Percentiles rank a stretch among this genome's conserved stretches.
These are phyloP conservation scores for Pelargonium nanum DNA, from an alignment of 345 rosid species.

Conservation along the genomic window DNA sequence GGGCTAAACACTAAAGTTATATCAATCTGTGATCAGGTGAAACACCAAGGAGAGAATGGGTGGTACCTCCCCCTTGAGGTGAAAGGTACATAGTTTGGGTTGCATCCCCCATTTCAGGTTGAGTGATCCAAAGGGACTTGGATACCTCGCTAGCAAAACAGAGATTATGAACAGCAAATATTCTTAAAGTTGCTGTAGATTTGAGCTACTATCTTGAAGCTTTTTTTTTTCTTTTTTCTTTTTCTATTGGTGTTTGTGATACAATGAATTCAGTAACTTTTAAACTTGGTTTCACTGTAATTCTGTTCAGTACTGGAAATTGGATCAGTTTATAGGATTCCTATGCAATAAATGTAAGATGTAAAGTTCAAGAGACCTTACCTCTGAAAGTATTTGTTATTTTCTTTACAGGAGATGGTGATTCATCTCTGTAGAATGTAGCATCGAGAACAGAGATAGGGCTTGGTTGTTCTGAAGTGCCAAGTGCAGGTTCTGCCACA, in stretches of 20 bases:
- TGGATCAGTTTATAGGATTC: background rate
- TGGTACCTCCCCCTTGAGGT: background rate
- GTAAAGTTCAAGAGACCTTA: slow-evolving; percentile 18
- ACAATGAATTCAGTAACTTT: background rate
- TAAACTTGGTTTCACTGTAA: background rate
- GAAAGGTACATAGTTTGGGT: background rate
- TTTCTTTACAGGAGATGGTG: slow-evolving; percentile 78
- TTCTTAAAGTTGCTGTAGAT: background rate
- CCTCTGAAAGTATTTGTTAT: slow-evolving; percentile 57
- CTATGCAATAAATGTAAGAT: background rate
- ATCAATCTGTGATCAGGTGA: background rate
- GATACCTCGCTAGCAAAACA: background rate
- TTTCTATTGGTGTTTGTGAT: background rate
- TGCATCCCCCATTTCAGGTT: background rate
- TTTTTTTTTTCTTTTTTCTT: too few species aligned
- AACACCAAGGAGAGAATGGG: background rate
- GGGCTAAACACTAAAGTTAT: background rate
- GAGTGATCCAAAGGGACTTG: background rate
- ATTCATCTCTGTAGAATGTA: slow-evolving; percentile 55
- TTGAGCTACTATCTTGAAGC: background rate
- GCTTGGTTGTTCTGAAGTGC: slow-evolving; percentile 73
- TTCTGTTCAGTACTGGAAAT: background rate
- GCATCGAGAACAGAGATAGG: slow-evolving; percentile 92
- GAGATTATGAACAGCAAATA: background rate
- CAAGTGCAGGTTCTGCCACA: slow-evolving; percentile 24